These are phyloP conservation scores for Aspergillus biplanus DNA, from an alignment of 495 filamentous ascomycete species.

Conservation along the genomic window DNA sequence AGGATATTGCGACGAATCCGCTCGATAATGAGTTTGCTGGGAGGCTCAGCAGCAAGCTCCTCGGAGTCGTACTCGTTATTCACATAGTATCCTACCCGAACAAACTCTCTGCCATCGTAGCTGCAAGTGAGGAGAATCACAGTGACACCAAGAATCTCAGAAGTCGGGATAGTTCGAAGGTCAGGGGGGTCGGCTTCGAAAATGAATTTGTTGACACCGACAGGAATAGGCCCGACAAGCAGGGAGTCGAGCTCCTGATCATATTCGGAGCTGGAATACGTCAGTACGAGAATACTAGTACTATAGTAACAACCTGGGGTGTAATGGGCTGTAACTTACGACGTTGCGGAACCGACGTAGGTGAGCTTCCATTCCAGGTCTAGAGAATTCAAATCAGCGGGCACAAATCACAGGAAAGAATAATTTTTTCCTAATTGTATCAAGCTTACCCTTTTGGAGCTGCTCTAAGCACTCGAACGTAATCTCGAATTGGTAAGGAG, in stretches of 20 bases:
- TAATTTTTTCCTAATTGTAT: neutral
- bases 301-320: neutral
- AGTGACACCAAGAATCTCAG: slow-evolving; percentile 95
- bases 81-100: slow-evolving; percentile 98
- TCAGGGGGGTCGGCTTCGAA: slow-evolving; percentile 95
- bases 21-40: slow-evolving; percentile 88
- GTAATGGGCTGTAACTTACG: slow-evolving; percentile 55
- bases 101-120: slow-evolving; percentile 95
- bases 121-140: slow-evolving; percentile 95
- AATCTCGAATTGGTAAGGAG: slow-evolving; percentile 94
- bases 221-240: slow-evolving; percentile 92
- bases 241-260: slow-evolving; percentile 98
- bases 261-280: slow-evolving; percentile 73
- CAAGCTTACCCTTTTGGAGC: slow-evolving; percentile 77
- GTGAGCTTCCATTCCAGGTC: slow-evolving; percentile 99
- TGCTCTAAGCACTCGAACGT: slow-evolving; percentile 96
- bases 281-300: slow-evolving; percentile 32
- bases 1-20: slow-evolving; percentile 89
- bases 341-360: slow-evolving; percentile 97
- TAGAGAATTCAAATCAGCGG: slow-evolving; percentile 35
- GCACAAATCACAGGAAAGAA: neutral
- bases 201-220: slow-evolving; percentile 97
- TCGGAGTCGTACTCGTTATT: slow-evolving; percentile 98
- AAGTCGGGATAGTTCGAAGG: slow-evolving; percentile 83
- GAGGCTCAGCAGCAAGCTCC: slow-evolving; percentile 83